These are phyloP conservation scores for Sequoiadendron giganteum DNA, from an alignment of 75 land plant species.

Conservation along the genomic window DNA sequence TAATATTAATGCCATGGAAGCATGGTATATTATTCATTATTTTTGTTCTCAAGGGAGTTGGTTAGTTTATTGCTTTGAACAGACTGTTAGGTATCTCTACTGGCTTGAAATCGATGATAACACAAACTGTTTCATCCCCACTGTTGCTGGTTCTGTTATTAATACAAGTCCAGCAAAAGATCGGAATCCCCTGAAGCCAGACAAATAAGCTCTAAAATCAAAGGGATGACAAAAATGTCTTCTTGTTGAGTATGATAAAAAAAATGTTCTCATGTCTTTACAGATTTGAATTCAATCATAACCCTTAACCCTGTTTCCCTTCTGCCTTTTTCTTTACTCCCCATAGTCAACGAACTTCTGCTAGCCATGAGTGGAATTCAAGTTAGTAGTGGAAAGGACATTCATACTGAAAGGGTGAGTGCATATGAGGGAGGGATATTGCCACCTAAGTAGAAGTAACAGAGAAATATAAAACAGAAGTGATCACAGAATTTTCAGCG, in stretches of 20 bases:
- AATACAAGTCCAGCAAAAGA: neutral
- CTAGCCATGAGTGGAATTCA: neutral
- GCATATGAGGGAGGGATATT: neutral
- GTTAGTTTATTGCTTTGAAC: neutral
- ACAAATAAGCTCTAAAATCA: neutral
- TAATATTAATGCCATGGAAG: too few species aligned
- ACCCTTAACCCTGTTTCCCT: neutral
- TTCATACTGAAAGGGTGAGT: neutral
- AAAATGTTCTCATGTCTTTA: neutral
- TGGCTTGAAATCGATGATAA: neutral
- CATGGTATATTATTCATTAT: too few species aligned
- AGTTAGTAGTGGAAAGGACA: neutral
- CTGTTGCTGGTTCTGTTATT: neutral
- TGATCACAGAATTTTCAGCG: neutral
- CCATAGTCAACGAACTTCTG: neutral
- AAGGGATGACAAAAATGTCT: neutral
- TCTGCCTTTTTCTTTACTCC: neutral
- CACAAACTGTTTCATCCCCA: neutral
- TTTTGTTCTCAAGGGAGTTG: too few species aligned
- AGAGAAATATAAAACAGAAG: too few species aligned
- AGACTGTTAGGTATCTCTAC: neutral
- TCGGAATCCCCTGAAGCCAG: neutral
- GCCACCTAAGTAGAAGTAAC: neutral
- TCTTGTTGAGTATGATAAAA: neutral
- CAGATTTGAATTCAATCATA: neutral